Base-by-base conservation (phyloP, 345 rosid genomes). In the Leavenworthia alabamica region DNA sequence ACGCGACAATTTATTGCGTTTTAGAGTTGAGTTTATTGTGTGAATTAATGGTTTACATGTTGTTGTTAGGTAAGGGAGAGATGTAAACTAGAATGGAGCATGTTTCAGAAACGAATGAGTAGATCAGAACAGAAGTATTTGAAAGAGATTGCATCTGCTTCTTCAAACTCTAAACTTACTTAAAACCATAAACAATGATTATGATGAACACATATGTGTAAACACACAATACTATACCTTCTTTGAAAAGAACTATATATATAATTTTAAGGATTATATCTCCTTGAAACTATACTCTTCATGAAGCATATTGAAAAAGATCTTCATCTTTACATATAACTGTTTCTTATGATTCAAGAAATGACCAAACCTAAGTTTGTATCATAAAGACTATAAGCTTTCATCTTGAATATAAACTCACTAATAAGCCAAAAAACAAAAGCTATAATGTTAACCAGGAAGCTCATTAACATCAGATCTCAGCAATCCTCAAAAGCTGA, bases 51-150 rank as follows among this genome's bases (percentile, higher is more conserved):
- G 44, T 14, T 6, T 14, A 37, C 19, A 13, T 56, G 52, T 71
- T 71, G 16, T 64, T 24, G 19, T 20, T 81, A 89, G 97, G 99
- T 89, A 62, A 85, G 85, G 76, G 96, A 87, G 49, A 81, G 99
- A 76, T 93, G 97, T 62, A 78, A 62, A 70, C 75, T 59, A 64
- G 99, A 93, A 64, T 93, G 99, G 99, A 72, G 68, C 0, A 78
- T 87, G 77, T 90, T 89, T 64, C 84, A 80, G 64, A 73, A 64
- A 12, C 77, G 97, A 50, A 28, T 89, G 75, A 29, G 77, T 0
- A 57, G 44, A 8, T 89, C 99, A 9, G 99, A 93, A 56, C 71
- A 67, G 19, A 77, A 74, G 36, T 89, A 92, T 76, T 78, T 68
- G 15, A 73, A 67, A 66, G 48, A 76, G 28, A 26, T 66, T 36